These are phyloP conservation scores for Schizonepeta tenuifolia DNA, from an alignment of 257 asterid genomes.

Conservation along the genomic window DNA sequence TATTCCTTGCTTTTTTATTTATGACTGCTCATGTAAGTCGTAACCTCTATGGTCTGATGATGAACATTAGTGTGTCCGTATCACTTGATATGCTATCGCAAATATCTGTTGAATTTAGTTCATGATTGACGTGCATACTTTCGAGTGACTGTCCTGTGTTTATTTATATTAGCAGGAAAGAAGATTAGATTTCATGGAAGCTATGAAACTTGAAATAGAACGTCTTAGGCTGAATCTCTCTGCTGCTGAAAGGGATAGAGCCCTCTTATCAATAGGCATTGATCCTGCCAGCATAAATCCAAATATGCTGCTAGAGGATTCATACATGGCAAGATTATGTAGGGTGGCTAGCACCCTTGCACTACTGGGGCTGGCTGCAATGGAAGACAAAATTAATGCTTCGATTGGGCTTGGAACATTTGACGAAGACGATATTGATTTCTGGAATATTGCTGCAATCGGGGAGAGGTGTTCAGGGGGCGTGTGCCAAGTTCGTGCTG, in stretches of 20 bases:
- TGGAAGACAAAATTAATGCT: slow-evolving; percentile 84
- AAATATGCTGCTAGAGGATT: slow-evolving; percentile 70
- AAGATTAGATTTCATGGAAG: slow-evolving; percentile 70
- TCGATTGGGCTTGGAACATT: slow-evolving; percentile 77
- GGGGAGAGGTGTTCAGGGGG: slow-evolving; percentile 79
- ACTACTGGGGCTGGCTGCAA: slow-evolving; percentile 78
- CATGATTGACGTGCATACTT: slow-evolving; percentile 26
- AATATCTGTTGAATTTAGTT: slow-evolving; percentile 1
- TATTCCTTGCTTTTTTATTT: background rate
- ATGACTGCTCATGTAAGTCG: background rate
- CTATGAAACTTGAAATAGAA: slow-evolving; percentile 92
- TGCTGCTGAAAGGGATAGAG: slow-evolving; percentile 97
- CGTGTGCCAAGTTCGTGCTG: slow-evolving; percentile 74
- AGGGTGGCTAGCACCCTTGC: slow-evolving; percentile 71
- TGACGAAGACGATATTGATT: slow-evolving; percentile 65
- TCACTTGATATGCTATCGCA: slow-evolving; percentile 14
- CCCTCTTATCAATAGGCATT: slow-evolving; percentile 82
- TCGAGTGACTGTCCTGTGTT: slow-evolving; percentile 27
- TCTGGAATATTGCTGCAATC: slow-evolving; percentile 81
- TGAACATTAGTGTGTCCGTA: slow-evolving; percentile 14
- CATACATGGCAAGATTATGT: slow-evolving; percentile 71
- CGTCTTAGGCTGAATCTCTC: slow-evolving; percentile 82
- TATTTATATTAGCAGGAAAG: slow-evolving; percentile 60
- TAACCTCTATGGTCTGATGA: slow-evolving; percentile 26
- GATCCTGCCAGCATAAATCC: slow-evolving; percentile 97